A percentile compares a stretch with the other conserved stretches of the same genome.
Conservation (phyloP, 192 early-diverging fungal species). For the Dissophora globulifera region DNA sequence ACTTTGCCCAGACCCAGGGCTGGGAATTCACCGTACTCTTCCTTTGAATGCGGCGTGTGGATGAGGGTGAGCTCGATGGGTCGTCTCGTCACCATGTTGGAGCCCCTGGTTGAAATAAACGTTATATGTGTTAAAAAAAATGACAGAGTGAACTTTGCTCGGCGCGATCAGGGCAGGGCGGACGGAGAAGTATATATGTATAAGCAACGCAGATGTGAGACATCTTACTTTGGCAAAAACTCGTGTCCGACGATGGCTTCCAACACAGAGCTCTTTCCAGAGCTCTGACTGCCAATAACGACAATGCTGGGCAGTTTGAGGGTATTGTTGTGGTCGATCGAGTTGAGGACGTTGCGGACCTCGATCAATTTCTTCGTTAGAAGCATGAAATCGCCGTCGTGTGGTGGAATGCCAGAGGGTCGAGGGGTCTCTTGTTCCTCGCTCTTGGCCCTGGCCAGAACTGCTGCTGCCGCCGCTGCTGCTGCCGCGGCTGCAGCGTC, state of each 20-base stretch:
- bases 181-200: too few species aligned
- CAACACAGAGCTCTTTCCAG: constrained; percentile 87
- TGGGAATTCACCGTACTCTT: constrained; percentile 89
- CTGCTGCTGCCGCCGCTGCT: constrained; percentile 58
- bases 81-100: constrained; percentile 86
- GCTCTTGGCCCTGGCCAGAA: constrained; percentile 30
- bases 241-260: constrained; percentile 89
- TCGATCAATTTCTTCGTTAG: constrained; percentile 96
- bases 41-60: constrained; percentile 78
- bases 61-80: constrained; percentile 88
- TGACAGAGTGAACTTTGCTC: too few species aligned
- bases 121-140: neutral
- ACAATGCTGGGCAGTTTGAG: constrained; percentile 91
- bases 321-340: constrained; percentile 79
- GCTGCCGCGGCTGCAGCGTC: constrained; percentile 46
- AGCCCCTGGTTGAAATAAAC: constrained; percentile 57
- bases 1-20: constrained; percentile 89
- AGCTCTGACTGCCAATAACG: constrained; percentile 86
- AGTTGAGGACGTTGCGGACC: constrained; percentile 92
- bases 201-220: too few species aligned
- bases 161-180: too few species aligned
- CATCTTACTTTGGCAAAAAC: constrained; percentile 84
- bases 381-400: constrained; percentile 85
- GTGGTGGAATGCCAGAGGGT: constrained; percentile 58
- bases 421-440: constrained; percentile 61